phyloP scores from a whole-genome alignment of 2,329 filamentous ascomycete species.

The Exophiala aquamarina region DNA sequence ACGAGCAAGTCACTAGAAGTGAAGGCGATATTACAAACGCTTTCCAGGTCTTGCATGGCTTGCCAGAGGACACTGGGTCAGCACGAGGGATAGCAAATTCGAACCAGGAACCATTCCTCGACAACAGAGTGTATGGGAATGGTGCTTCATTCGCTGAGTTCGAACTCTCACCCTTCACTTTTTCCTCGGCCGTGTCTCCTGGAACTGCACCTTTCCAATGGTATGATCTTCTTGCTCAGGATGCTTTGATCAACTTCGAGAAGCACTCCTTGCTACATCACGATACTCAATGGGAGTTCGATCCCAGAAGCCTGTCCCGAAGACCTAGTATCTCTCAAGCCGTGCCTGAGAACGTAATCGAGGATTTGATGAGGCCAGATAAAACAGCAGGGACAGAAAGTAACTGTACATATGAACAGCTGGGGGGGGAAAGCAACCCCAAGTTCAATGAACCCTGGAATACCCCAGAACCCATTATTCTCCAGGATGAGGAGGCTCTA shows the following conservation, averaged over 20 bases:
- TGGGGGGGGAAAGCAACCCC: background rate
- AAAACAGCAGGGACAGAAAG: too few relatives aligned
- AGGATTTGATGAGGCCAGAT: too few relatives aligned
- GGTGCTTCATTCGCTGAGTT: background rate
- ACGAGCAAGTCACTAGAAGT: too few relatives aligned
- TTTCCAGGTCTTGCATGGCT: too few relatives aligned
- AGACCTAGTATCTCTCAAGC: background rate
- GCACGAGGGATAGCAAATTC: too few relatives aligned
- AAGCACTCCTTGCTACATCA: slow-evolving; percentile 6
- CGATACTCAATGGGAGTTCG: slow-evolving; percentile 7
- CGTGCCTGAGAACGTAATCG: background rate
- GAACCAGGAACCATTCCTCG: too few relatives aligned
- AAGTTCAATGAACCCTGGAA: slow-evolving; percentile 2
- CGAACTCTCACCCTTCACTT: slow-evolving; percentile 3
- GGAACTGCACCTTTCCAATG: slow-evolving; percentile 23
- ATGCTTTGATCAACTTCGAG: slow-evolving; percentile 15
- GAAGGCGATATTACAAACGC: too few relatives aligned
- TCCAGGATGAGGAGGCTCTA: slow-evolving; percentile 1
- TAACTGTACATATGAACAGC: too few relatives aligned
- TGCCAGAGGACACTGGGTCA: too few relatives aligned
- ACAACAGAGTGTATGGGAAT: too few relatives aligned
- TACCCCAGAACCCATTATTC: slow-evolving; percentile 2
- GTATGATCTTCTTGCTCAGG: slow-evolving; percentile 28
- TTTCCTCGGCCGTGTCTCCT: slow-evolving; percentile 2
- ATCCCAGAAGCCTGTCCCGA: slow-evolving; percentile 3